phyloP scores from a whole-genome alignment of 1,284 basidiomycete species.

The Heterobasidion occidentale region DNA sequence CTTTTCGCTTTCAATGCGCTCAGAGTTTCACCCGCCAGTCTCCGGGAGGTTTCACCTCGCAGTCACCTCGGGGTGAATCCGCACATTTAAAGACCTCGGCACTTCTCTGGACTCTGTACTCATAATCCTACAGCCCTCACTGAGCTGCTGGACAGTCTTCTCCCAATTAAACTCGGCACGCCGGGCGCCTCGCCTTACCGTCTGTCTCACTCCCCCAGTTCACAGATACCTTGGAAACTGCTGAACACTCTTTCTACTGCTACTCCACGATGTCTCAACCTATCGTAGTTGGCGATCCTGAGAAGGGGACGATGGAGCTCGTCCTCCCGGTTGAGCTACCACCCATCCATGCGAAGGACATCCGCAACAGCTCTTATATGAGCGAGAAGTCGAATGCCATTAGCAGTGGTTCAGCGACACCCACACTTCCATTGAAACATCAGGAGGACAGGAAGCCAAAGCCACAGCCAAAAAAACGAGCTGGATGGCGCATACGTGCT shows the following conservation, averaged over 20 bases:
- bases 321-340: conserved; percentile 10
- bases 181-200: not conserved
- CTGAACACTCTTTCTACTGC: conserved; percentile 6
- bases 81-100: conserved; percentile 22
- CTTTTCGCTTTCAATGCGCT: not conserved
- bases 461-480: conserved; percentile 16
- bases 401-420: not conserved
- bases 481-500: conserved; percentile 39
- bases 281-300: conserved; percentile 17
- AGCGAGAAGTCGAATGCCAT: not conserved
- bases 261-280: conserved; percentile 15
- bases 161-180: conserved; percentile 5
- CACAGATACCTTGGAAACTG: not conserved
- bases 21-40: conserved; percentile 8
- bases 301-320: conserved; percentile 18
- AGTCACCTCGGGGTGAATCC: conserved; percentile 21
- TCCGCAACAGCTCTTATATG: not conserved
- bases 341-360: not conserved
- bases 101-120: conserved; percentile 20
- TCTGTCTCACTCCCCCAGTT: not conserved
- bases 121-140: conserved; percentile 13
- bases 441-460: not conserved
- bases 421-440: not conserved
- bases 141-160: conserved; percentile 14
- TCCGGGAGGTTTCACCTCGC: conserved; percentile 21